Conservation (phyloP, 148 eudicot species). For the Heliosperma pusillum region DNA sequence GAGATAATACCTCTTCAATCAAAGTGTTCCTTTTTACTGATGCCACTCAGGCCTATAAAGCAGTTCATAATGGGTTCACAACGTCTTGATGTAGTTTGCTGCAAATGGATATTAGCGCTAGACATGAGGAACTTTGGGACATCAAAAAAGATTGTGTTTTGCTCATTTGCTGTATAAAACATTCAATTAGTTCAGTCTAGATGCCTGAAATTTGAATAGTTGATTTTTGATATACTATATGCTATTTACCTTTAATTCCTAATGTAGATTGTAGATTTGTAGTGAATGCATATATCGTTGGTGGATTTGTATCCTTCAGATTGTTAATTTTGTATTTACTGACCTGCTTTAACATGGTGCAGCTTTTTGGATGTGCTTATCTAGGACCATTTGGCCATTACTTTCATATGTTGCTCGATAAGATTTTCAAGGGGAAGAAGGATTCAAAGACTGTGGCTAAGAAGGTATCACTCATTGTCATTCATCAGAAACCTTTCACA, state of each 20-base stretch:
- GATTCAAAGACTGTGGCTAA: constrained; percentile 81
- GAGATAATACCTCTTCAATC: neutral
- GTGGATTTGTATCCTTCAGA: neutral
- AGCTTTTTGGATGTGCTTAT: constrained; percentile 85
- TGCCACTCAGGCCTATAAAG: neutral
- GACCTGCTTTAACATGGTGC: constrained; percentile 26
- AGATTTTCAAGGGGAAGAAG: constrained; percentile 83
- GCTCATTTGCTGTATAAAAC: neutral
- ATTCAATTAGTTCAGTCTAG: neutral
- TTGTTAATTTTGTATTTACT: neutral
- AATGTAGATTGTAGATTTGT: neutral
- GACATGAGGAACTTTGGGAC: neutral
- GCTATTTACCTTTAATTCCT: neutral
- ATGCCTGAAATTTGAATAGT: neutral
- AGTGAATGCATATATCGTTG: neutral
- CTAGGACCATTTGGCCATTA: constrained; percentile 97
- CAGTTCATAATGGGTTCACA: neutral
- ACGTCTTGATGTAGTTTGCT: too few relatives aligned
- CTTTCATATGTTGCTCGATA: constrained; percentile 71
- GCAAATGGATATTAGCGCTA: neutral
- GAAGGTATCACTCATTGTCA: constrained; percentile 53
- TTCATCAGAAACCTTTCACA: neutral
- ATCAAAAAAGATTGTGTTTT: neutral
- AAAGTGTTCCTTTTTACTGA: neutral
- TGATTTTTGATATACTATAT: neutral